Base-by-base conservation (phyloP, 2,329 filamentous ascomycete species). In the Periconia sp. region DNA sequence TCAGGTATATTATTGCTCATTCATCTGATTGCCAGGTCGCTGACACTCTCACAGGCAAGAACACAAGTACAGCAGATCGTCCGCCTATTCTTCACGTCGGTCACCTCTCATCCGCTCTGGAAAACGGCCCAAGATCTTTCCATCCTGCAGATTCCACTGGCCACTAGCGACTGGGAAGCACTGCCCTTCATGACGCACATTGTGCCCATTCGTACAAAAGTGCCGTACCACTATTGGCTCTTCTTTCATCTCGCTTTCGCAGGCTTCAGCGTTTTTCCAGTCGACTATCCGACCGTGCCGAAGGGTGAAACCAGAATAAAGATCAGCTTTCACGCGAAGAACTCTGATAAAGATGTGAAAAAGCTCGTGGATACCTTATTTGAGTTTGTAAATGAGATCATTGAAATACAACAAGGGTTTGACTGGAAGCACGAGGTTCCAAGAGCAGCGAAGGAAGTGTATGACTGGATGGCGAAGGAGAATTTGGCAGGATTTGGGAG, bases 261-360 rank as follows among this genome's bases (percentile, higher is more conserved):
- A 11, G 26, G 26, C 3, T 18, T 43, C 10, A 18, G 7, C n/a
- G 40, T 29, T 9, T 37, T 17, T 10, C 24, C 18, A 7, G 13
- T 43, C 3, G 4, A 6, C 13, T 43, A 18, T 18, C 40, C 40
- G 5, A 19, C 18, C 6, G 40, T 43, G 4, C 25, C 40, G 3
- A 32, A 33, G 21, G 40, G 39, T 3, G 5, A 10, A 3, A 18
- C 11, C 4, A 10, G 23, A 4, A n/a, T 42, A 10, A 11, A 25
- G 4, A 3, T 36, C 4, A 16, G 15, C 2, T 35, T 25, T 17
- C 43, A 36, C 18, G 40, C 21, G 6, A 21, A 31, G 87, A 88
- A 69, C 84, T 88, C 31, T 2, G 17, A 30, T 4, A 24, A 22
- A 4, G 16, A 68, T 78, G 10, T 45, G 12, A 12, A 36, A 12